These are phyloP conservation scores for Salix purpurea DNA, from an alignment of 345 rosid species.

Conservation along the genomic window DNA sequence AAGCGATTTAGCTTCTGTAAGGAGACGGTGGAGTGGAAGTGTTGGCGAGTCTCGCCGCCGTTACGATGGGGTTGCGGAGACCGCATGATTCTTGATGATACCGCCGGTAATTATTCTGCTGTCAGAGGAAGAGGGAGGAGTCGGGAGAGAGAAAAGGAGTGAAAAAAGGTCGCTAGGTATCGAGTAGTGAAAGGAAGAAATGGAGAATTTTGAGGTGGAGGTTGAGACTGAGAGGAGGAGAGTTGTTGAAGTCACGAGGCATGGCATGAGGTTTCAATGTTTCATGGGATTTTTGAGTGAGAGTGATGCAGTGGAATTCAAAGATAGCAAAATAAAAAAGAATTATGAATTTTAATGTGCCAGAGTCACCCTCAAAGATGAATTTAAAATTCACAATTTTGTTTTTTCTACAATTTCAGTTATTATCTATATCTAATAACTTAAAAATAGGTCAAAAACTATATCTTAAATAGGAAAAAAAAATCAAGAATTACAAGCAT, in stretches of 20 bases:
- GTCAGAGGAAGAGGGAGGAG: constrained; percentile 5
- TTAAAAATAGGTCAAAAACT: too few relatives aligned
- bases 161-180: background rate
- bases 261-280: constrained; percentile 7
- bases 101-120: background rate
- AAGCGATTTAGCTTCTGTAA: constrained; percentile 74
- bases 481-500: too few relatives aligned
- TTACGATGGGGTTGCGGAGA: constrained; percentile 60
- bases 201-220: background rate
- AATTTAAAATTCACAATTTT: too few relatives aligned
- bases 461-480: too few relatives aligned
- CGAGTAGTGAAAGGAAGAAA: background rate
- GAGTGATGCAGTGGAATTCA: too few relatives aligned
- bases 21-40: constrained; percentile 71
- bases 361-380: too few relatives aligned
- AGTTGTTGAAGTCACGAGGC: constrained; percentile 34
- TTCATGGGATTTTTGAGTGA: constrained; percentile 19
- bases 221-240: background rate
- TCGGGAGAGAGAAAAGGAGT: constrained; percentile 32
- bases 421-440: too few relatives aligned
- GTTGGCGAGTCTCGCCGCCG: constrained; percentile 60
- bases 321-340: too few relatives aligned
- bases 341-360: too few relatives aligned
- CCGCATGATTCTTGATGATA: constrained; percentile 40
- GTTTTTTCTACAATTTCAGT: too few relatives aligned